Percentiles rank a stretch among this genome's conserved stretches.
Conservation (phyloP, 805 yeast species). For the baker's yeast (Saccharomyces cerevisiae) region DNA sequence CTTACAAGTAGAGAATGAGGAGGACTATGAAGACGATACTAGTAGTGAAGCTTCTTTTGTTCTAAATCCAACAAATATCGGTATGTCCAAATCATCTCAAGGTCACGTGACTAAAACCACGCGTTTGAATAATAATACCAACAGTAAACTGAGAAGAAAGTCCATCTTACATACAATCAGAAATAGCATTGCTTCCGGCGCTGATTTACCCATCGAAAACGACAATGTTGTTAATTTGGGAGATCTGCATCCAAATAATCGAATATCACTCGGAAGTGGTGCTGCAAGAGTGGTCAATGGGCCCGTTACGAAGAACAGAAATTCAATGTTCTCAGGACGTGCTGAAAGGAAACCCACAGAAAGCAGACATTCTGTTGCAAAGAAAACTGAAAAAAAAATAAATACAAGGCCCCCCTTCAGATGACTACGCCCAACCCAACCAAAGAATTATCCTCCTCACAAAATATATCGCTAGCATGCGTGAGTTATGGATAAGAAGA, state of each 20-base stretch:
- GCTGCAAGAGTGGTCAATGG: slow-evolving; percentile 11
- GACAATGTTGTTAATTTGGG: background rate
- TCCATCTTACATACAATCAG: slow-evolving; percentile 29
- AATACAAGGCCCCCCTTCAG: slow-evolving; percentile 23
- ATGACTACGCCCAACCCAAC: slow-evolving; percentile 1
- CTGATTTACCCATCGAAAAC: slow-evolving; percentile 3
- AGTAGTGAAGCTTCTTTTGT: slow-evolving; percentile 31
- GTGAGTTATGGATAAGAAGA: background rate
- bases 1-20: slow-evolving; percentile 4
- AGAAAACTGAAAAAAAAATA: background rate
- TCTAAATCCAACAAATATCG: slow-evolving; percentile 20
- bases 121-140: slow-evolving; percentile 1
- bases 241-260: background rate
- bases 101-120: slow-evolving; percentile 2
- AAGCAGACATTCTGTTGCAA: slow-evolving; percentile 1
- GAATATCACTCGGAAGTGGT: slow-evolving; percentile 12
- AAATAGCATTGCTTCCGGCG: slow-evolving; percentile 18
- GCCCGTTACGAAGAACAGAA: slow-evolving; percentile 2
- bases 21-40: slow-evolving; percentile 17
- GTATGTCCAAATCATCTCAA: slow-evolving; percentile 1
- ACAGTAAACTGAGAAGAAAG: slow-evolving; percentile 23
- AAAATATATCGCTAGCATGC: background rate
- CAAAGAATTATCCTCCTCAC: background rate
- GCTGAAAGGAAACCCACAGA: slow-evolving; percentile 4
- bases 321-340: slow-evolving; percentile 1